A percentile compares a stretch with the other conserved stretches of the same genome.
Evolutionary conservation across 2,329 filamentous ascomycete species (phyloP).

Genomic region (Mariannaea sp.): DNA sequence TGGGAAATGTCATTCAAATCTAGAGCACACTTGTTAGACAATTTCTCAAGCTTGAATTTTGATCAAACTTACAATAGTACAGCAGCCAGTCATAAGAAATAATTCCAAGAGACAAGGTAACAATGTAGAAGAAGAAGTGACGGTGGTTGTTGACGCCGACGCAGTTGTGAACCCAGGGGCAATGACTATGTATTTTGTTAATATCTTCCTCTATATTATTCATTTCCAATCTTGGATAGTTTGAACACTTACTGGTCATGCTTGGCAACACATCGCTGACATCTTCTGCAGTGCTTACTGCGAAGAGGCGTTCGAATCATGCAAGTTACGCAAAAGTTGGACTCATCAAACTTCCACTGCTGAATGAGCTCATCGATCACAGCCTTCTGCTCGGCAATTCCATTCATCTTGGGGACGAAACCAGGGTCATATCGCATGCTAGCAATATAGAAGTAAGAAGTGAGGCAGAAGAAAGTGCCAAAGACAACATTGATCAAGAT

Average conservation of each 20-base stretch:
- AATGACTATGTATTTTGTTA: slow-evolving; percentile 68
- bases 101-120: slow-evolving; percentile 77
- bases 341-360: slow-evolving; percentile 88
- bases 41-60: neutral
- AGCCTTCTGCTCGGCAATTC: slow-evolving; percentile 86
- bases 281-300: slow-evolving; percentile 94
- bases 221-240: neutral
- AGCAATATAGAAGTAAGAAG: slow-evolving; percentile 82
- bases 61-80: slow-evolving; percentile 67
- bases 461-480: slow-evolving; percentile 64
- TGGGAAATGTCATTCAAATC: slow-evolving; percentile 66
- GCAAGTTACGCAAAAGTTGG: slow-evolving; percentile 91
- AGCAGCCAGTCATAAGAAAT: slow-evolving; percentile 71
- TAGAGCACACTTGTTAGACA: slow-evolving; percentile 41
- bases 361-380: slow-evolving; percentile 86
- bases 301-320: slow-evolving; percentile 92
- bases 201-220: too few species aligned
- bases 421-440: slow-evolving; percentile 90
- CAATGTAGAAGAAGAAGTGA: slow-evolving; percentile 90
- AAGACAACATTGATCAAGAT: slow-evolving; percentile 83
- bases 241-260: slow-evolving; percentile 84
- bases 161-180: slow-evolving; percentile 97
- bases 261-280: slow-evolving; percentile 90
- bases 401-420: slow-evolving; percentile 87
- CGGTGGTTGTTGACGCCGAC: slow-evolving; percentile 94